Conservation (phyloP, 1,284 basidiomycete genomes). For the Coniferiporia sulphurascens region DNA sequence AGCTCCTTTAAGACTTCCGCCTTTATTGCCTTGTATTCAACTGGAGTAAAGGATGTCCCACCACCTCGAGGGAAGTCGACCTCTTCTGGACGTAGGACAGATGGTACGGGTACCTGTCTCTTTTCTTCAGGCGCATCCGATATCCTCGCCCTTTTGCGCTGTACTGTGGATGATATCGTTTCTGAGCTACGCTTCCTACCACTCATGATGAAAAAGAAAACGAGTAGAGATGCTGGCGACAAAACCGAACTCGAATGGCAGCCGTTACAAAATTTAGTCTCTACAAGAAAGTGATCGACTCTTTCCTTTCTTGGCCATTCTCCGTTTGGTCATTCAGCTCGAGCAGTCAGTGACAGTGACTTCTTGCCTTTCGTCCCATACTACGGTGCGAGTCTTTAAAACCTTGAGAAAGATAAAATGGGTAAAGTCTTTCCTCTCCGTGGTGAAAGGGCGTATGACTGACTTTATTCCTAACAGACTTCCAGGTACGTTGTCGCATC, state of each 20-base stretch:
- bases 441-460: not conserved
- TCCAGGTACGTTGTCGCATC: not conserved
- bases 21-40: constrained; percentile 86
- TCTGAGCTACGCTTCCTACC: constrained; percentile 12
- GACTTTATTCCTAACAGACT: not conserved
- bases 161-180: not conserved
- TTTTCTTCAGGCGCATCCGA: constrained; percentile 6
- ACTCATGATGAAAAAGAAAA: constrained; percentile 3
- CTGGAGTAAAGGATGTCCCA: constrained; percentile 76
- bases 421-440: not conserved
- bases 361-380: not conserved
- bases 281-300: not conserved
- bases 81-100: constrained; percentile 60
- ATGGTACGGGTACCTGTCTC: constrained; percentile 20
- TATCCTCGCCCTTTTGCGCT: constrained; percentile 10
- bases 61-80: constrained; percentile 94
- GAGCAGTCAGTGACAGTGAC: not conserved
- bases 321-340: not conserved
- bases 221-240: not conserved
- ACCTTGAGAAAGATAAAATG: not conserved
- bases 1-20: constrained; percentile 85
- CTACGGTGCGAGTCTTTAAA: not conserved
- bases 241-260: not conserved
- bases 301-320: not conserved
- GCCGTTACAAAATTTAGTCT: not conserved